phyloP scores from a whole-genome alignment of 176 grass and related monocot genomes.

The Eremochloa ophiuroides region DNA sequence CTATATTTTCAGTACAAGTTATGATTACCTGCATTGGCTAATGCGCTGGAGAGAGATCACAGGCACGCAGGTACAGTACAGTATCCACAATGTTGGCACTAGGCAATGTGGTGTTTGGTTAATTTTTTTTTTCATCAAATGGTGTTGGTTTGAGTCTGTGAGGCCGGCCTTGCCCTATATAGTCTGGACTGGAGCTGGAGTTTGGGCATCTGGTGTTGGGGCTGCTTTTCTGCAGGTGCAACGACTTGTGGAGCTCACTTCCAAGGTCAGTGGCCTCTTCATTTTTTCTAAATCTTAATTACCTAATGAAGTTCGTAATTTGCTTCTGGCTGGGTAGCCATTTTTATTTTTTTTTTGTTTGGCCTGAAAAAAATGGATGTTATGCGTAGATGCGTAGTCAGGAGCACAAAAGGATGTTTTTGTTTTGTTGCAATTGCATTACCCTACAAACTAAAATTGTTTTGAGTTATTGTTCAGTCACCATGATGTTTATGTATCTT shows the following conservation, averaged over 20 bases:
- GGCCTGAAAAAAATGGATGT: background rate
- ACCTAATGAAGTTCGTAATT: background rate
- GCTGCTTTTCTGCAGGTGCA: background rate
- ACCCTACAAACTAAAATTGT: background rate
- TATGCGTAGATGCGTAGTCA: background rate
- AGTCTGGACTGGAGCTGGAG: background rate
- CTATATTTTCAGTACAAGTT: constrained; percentile 1
- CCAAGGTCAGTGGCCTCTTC: constrained; percentile 5
- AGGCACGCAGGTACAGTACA: background rate
- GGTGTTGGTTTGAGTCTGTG: background rate
- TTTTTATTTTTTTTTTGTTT: background rate
- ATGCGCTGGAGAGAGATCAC: background rate
- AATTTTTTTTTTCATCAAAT: background rate
- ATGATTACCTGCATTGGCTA: background rate
- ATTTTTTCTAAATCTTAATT: background rate
- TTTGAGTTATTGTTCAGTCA: background rate
- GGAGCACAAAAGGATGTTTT: background rate
- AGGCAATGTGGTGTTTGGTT: background rate
- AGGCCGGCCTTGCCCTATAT: background rate
- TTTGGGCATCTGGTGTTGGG: background rate
- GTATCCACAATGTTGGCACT: background rate
- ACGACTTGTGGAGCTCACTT: background rate
- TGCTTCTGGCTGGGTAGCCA: background rate
- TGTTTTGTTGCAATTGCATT: background rate
- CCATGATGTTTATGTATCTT: background rate